Evolutionary conservation across 2,329 filamentous ascomycete genomes (phyloP).

Genomic region (Monilinia fructigena): DNA sequence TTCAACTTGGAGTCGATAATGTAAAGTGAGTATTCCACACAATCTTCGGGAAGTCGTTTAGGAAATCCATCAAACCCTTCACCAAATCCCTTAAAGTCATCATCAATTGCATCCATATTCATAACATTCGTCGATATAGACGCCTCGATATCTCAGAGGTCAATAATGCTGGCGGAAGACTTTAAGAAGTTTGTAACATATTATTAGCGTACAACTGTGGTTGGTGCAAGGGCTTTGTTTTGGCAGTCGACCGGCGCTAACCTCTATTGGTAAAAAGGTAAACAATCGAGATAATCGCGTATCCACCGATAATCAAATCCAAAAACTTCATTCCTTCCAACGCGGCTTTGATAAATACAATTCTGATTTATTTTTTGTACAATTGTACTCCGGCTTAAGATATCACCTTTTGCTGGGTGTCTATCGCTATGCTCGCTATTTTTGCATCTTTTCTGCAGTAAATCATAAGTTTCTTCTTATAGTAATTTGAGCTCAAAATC

Average conservation of each 20-base stretch:
- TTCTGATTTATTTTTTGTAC: slow-evolving; percentile 14
- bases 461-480: slow-evolving; percentile 28
- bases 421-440: slow-evolving; percentile 34
- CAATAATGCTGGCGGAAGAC: neutral
- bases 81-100: slow-evolving; percentile 64
- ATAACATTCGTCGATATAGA: neutral
- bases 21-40: slow-evolving; percentile 80
- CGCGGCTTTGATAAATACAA: slow-evolving; percentile 3
- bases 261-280: slow-evolving; percentile 27
- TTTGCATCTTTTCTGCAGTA: slow-evolving; percentile 31
- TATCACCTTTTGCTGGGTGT: slow-evolving; percentile 36
- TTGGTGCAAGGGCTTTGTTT: slow-evolving; percentile 1
- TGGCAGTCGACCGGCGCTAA: slow-evolving; percentile 24
- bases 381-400: slow-evolving; percentile 15
- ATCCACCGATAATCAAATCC: slow-evolving; percentile 21
- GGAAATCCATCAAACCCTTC: slow-evolving; percentile 59
- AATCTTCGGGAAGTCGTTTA: slow-evolving; percentile 74
- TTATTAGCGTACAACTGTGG: slow-evolving; percentile 4
- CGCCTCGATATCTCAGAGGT: neutral
- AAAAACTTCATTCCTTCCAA: slow-evolving; percentile 13
- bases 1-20: slow-evolving; percentile 59
- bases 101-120: slow-evolving; percentile 44
- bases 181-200: neutral
- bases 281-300: slow-evolving; percentile 35
- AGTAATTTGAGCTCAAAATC: slow-evolving; percentile 29